phyloP scores from a whole-genome alignment of 75 land plant genomes.

The Gnetum montanum region DNA sequence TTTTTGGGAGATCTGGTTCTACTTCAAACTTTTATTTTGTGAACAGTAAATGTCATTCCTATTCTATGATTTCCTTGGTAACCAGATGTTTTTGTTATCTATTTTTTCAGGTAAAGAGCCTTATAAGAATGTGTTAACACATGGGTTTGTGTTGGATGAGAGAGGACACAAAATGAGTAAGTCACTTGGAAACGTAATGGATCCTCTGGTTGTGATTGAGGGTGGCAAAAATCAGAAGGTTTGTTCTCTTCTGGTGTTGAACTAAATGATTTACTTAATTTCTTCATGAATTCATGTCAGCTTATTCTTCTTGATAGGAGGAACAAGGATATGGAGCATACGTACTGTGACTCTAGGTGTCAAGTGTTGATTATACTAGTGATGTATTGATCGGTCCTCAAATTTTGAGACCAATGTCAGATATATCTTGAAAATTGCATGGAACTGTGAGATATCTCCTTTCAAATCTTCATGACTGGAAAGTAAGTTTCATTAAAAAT shows the following conservation, averaged over 20 bases:
- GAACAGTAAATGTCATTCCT: too few species aligned
- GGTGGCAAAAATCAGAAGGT: constrained; percentile 89
- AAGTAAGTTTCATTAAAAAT: constrained; percentile 26
- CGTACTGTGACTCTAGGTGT: constrained; percentile 93
- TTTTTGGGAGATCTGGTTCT: too few species aligned
- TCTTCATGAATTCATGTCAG: background rate
- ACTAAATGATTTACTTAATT: background rate
- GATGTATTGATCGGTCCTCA: constrained; percentile 91
- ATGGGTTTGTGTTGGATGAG: constrained; percentile 98
- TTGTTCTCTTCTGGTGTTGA: background rate
- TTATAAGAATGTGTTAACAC: constrained; percentile 80
- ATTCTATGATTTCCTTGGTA: too few species aligned
- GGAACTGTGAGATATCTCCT: constrained; percentile 88
- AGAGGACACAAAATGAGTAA: constrained; percentile 96
- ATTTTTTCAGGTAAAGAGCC: constrained; percentile 90
- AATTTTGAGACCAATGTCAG: constrained; percentile 88
- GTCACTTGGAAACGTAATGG: constrained; percentile 94
- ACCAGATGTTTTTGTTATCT: too few species aligned
- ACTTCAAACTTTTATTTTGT: too few species aligned
- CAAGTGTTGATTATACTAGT: constrained; percentile 95
- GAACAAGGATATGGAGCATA: constrained; percentile 95
- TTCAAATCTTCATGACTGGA: constrained; percentile 95
- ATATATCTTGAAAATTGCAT: constrained; percentile 81
- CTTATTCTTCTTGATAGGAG: constrained; percentile 28
- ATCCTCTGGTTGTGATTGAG: constrained; percentile 69